Base-by-base conservation (phyloP, 345 rosid genomes). In the Populus ilicifolia region DNA sequence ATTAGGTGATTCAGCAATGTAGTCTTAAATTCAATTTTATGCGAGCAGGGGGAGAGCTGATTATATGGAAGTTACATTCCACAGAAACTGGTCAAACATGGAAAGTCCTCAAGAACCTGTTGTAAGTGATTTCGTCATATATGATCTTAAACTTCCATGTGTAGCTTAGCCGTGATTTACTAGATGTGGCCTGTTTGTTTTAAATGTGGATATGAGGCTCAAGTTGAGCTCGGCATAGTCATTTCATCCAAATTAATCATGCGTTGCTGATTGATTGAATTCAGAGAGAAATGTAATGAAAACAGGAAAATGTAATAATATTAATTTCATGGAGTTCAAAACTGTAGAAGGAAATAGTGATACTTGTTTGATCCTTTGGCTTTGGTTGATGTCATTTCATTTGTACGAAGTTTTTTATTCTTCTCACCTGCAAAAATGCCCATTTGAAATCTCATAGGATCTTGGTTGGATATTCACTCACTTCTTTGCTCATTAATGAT, bases 41-140 rank as follows among this genome's bases (percentile, higher is more conserved):
- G 10, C 61, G 33, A 79, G 80, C 80, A 95, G 99, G 97, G 75
- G 99, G 99, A 5, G 98, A 96, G 87, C 86, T 96, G 81, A 85
- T 93, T 76, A 69, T 96, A 74, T 96, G 97, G 94, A 96, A 93
- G 86, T 87, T 87, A 81, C 92, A 96, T 72, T 46, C 83, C 13
- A 77, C 87, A 30, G 99, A 95, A 83, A 81, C 91, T 50, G 93
- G 89, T 78, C 92, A 89, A 80, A 82, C 88, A 16, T 96, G 99
- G 98, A 96, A 93, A 89, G 93, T 92, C 59, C 87, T 86, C 84
- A 93, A 89, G 86, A 85, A 80, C 14, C 85, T 96, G 80, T 90
- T 84, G 99, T 96, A 84, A 91, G 91, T 77, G 41, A 39, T 73
- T 67, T 33, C 5, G 4, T 67, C 4, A 20, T 25, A 8, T 61